Conservation (phyloP, 495 filamentous ascomycete species). For the Penicillium herquei region DNA sequence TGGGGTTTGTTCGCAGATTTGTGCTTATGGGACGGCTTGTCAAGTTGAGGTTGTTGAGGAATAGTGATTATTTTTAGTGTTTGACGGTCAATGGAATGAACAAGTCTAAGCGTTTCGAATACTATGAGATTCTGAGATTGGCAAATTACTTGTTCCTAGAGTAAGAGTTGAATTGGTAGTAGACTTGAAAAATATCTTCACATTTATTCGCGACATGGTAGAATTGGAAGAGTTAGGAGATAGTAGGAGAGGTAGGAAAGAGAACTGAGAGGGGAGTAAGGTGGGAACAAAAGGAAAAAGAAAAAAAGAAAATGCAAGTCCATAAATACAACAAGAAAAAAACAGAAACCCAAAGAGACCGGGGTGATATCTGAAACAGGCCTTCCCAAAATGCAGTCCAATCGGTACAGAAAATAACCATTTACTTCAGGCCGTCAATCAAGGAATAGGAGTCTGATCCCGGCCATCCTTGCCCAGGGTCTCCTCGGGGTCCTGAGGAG, state of each 20-base stretch:
- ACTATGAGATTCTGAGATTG: too few species aligned
- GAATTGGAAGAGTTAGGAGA: constrained; percentile 16
- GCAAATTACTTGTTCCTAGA: too few species aligned
- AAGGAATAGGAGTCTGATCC: constrained; percentile 42
- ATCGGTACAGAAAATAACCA: constrained; percentile 17
- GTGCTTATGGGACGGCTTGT: constrained; percentile 59
- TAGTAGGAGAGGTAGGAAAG: constrained; percentile 17
- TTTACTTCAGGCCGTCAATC: constrained; percentile 26
- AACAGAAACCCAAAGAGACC: constrained; percentile 21
- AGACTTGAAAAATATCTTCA: constrained; percentile 10
- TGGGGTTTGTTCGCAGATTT: constrained; percentile 53
- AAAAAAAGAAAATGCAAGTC: constrained; percentile 36
- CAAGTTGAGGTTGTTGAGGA: constrained; percentile 48
- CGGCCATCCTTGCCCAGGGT: constrained; percentile 43
- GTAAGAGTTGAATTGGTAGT: constrained; percentile 1
- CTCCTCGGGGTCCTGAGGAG: constrained; percentile 34
- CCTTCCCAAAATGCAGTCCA: constrained; percentile 21
- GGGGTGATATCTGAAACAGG: constrained; percentile 29
- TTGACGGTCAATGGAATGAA: too few species aligned
- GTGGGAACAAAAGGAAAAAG: constrained; percentile 13
- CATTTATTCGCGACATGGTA: constrained; percentile 18
- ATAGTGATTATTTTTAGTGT: neutral
- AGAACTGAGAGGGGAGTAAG: constrained; percentile 24
- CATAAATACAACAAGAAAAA: constrained; percentile 44
- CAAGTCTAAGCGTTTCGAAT: too few species aligned